Evolutionary conservation across 192 early-diverging fungal genomes (phyloP), one percentile per base, ranked within the genome.

Genomic region (Bifiguratus adelaidae): DNA sequence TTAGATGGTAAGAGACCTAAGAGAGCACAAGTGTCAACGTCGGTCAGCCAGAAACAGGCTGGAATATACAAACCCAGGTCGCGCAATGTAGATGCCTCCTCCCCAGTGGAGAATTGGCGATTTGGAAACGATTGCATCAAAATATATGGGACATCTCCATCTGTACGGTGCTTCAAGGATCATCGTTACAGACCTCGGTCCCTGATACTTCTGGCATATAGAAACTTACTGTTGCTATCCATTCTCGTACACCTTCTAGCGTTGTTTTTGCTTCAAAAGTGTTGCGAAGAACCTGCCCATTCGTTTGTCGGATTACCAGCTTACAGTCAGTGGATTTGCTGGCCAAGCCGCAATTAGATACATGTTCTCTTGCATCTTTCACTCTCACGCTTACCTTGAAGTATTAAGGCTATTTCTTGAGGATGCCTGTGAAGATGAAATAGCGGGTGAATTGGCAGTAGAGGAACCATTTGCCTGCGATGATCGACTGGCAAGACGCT

Each of bases 111-210:
- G 36, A 65, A 65, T 11, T 53, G 48, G 21, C 62, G 36, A 7
- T 45, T 50, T 0, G 62, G 62, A 38, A 65, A 65, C 22, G 57
- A 52, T 16, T 55, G 41, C 5, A 55, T 37, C 4, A 65, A 32
- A 33, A 45, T 65, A 22, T 51, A 65, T 5, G 56, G 48, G 18
- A 32, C 34, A 15, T 55, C 57, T 0, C 52, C 56, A 26, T 65
- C 62, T 24, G 52, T 65, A 7, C 62, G 47, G 28, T 65, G 40
- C 51, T 61, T 43, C 28, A 30, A 8, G 32, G 32, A n/a, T n/a
- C 2, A 16, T 29, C 3, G 6, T 29, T 20, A 38, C 24, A 41
- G 20, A 16, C 16, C 2, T 48, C 8, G 15, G 27, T 23, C 9
- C 5, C 3, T 12, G 20, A 30, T 29, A 1, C 7, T 19, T 50